A percentile compares a stretch with the other conserved stretches of the same genome.
These are phyloP conservation scores for Rhizopus delemar DNA, from an alignment of 371 early-diverging fungal genomes.

Conservation along the genomic window DNA sequence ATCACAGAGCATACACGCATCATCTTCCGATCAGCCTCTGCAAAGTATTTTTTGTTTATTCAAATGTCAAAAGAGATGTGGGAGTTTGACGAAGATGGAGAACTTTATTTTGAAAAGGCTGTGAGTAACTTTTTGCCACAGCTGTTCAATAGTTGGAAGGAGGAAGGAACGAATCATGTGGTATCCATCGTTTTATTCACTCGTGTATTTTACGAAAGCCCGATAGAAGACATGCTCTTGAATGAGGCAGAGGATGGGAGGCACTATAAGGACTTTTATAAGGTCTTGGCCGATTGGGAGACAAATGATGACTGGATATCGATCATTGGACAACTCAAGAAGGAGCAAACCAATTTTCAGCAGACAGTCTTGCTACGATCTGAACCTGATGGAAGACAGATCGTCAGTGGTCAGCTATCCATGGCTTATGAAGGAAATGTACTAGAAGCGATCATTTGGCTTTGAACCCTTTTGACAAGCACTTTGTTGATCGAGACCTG, in stretches of 20 bases:
- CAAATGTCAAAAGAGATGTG: constrained; percentile 97
- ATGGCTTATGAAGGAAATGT: constrained; percentile 89
- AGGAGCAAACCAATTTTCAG: constrained; percentile 82
- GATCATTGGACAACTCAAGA: constrained; percentile 73
- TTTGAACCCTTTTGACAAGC: constrained; percentile 90
- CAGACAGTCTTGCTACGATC: constrained; percentile 71
- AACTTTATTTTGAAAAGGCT: constrained; percentile 88
- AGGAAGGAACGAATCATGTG: constrained; percentile 87
- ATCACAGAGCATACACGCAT: constrained; percentile 78
- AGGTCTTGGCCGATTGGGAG: constrained; percentile 93
- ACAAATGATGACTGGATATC: constrained; percentile 84
- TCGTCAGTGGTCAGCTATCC: constrained; percentile 68
- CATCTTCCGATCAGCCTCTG: constrained; percentile 94
- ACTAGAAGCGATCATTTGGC: constrained; percentile 93
- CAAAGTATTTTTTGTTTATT: constrained; percentile 89
- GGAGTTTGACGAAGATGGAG: constrained; percentile 96
- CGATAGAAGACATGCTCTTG: constrained; percentile 48
- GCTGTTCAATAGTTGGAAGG: constrained; percentile 87
- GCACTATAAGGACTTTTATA: constrained; percentile 90
- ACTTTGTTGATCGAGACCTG: constrained; percentile 92
- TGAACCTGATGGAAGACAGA: constrained; percentile 44
- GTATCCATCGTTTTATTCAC: constrained; percentile 93
- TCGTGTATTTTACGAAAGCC: constrained; percentile 75
- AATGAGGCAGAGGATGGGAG: constrained; percentile 57
- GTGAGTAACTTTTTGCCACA: constrained; percentile 89